Base-by-base conservation (phyloP, 1,139 yeast species). In the Pichia cactophila region DNA sequence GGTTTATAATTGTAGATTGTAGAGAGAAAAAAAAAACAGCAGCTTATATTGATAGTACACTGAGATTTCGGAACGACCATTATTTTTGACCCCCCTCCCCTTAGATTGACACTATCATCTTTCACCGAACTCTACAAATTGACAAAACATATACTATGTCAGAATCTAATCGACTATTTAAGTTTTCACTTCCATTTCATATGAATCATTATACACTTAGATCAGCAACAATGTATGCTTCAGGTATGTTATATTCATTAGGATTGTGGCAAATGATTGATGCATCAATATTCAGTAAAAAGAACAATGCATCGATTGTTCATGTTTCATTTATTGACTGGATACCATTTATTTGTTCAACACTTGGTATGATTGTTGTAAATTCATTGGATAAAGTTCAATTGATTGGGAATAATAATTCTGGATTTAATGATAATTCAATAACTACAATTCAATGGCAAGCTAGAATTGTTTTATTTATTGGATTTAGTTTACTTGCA, bases 291-390 rank as follows among this genome's bases (percentile, higher is more conserved):
- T 92, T 79, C 67, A 85, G 95, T 42, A 83, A 82, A 56, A 84
- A 89, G 26, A 84, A 83, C 49, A 90, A 92, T 69, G 96, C 92
- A 1, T 83, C 95, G 2, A 73, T 74, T 42, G 87, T 88, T 7
- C 97, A 92, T 64, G 87, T 92, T 35, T 82, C 94, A 5, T 86
- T 92, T 63, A 81, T 85, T 39, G 98, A 92, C 68, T 92, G 98
- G 98, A 80, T 92, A 48, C 98, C 98, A 6, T 82, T 86, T 56
- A 77, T 92, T 29, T 85, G 96, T 58, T 84, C 96, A 5, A 80
- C 94, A 1, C 67, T 88, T 44, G 98, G 98, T 8, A 90, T 90
- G 90, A 69, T 90, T 47, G 85, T 90, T 55, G 95, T 92, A 54
- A 92, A 88, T 62, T 82, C 95, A 7, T 88, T 92, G 46, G 98